Conservation (phyloP, 169 alveolate species). For the Plasmodium cynomolgi region DNA sequence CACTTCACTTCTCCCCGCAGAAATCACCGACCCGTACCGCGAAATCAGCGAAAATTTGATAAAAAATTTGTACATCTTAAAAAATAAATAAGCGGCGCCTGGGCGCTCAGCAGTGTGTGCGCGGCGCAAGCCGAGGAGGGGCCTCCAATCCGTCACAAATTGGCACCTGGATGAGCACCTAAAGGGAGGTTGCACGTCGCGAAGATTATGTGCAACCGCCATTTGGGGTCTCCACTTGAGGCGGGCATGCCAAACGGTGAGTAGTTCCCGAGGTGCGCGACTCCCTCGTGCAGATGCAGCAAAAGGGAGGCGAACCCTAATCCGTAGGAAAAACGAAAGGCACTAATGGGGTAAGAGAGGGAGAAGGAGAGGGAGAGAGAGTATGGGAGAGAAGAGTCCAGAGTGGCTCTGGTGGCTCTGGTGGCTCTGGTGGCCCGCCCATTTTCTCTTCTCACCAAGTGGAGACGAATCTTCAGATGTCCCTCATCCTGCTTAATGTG, state of each 20-base stretch:
- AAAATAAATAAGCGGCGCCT: neutral
- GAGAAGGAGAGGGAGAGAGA: neutral
- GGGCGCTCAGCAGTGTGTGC: neutral
- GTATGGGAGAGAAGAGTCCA: neutral
- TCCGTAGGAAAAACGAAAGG: neutral
- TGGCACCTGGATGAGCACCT: neutral
- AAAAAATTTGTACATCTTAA: constrained; percentile 51
- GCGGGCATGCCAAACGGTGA: neutral
- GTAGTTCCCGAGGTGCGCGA: neutral
- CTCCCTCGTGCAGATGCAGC: neutral
- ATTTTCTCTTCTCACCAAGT: neutral
- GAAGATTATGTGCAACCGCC: neutral
- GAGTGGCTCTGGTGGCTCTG: neutral
- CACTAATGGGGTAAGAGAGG: neutral
- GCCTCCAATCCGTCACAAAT: neutral
- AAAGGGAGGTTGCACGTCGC: neutral
- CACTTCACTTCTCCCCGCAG: constrained; percentile 17
- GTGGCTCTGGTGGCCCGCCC: neutral
- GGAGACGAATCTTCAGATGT: neutral
- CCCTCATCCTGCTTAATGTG: constrained; percentile 29
- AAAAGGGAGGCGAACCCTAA: neutral
- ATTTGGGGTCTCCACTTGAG: neutral
- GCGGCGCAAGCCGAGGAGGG: neutral
- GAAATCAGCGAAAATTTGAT: constrained; percentile 49
- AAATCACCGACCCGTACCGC: constrained; percentile 43